Evolutionary conservation across 805 yeast genomes (phyloP).

Genomic region (Naumovozyma castellii): DNA sequence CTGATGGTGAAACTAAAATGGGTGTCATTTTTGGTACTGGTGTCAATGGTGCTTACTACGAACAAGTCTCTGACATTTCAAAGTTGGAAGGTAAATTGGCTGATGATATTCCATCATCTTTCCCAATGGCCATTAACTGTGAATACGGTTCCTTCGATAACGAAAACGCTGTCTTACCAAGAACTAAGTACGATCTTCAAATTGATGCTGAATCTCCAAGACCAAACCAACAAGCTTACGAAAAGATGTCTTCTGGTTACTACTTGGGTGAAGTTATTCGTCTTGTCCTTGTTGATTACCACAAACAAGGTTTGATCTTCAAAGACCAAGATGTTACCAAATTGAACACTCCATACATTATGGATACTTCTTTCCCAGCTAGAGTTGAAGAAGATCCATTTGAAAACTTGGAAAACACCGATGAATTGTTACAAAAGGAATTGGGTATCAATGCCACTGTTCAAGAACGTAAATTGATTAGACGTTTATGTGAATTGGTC

Average conservation of each 20-base stretch:
- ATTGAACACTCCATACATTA: slow-evolving; percentile 53
- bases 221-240: slow-evolving; percentile 92
- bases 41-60: slow-evolving; percentile 94
- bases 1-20: slow-evolving; percentile 82
- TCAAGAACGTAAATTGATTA: slow-evolving; percentile 73
- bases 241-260: slow-evolving; percentile 95
- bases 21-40: slow-evolving; percentile 97
- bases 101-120: slow-evolving; percentile 49
- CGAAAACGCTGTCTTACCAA: slow-evolving; percentile 73
- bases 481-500: slow-evolving; percentile 73
- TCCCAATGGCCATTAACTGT: slow-evolving; percentile 93
- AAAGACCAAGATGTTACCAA: slow-evolving; percentile 55
- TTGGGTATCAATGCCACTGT: slow-evolving; percentile 58
- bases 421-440: slow-evolving; percentile 48
- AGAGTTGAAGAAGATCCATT: slow-evolving; percentile 81
- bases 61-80: slow-evolving; percentile 59
- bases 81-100: slow-evolving; percentile 67
- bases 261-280: slow-evolving; percentile 89
- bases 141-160: slow-evolving; percentile 98
- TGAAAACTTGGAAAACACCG: slow-evolving; percentile 71
- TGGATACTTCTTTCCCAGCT: slow-evolving; percentile 88
- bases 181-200: slow-evolving; percentile 76
- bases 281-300: slow-evolving; percentile 64
- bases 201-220: slow-evolving; percentile 86
- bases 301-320: slow-evolving; percentile 57